Conservation (phyloP, 2,329 filamentous ascomycete genomes). For the Xylariaceae sp. region DNA sequence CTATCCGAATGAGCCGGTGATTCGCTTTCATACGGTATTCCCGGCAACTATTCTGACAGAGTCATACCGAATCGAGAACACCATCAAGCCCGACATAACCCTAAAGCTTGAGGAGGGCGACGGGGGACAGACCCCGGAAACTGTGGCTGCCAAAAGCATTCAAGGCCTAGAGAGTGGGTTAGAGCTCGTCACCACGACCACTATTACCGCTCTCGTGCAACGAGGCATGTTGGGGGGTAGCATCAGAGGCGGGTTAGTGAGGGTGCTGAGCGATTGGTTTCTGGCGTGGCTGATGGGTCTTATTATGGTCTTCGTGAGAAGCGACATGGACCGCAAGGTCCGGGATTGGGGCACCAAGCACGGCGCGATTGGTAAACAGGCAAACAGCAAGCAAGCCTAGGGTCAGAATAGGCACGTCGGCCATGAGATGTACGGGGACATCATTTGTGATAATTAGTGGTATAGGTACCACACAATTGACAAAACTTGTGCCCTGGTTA, state of each 20-base stretch:
- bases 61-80: slow-evolving; percentile 37
- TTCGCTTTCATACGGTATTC: slow-evolving; percentile 62
- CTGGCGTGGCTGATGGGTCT: slow-evolving; percentile 19
- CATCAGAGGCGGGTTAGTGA: slow-evolving; percentile 16
- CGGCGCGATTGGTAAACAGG: slow-evolving; percentile 15
- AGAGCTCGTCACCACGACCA: slow-evolving; percentile 30
- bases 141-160: slow-evolving; percentile 26
- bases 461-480: too few relatives aligned
- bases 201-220: slow-evolving; percentile 16
- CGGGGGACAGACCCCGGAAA: slow-evolving; percentile 14
- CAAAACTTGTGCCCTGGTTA: too few relatives aligned
- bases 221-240: slow-evolving; percentile 23
- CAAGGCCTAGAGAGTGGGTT: slow-evolving; percentile 27
- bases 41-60: slow-evolving; percentile 62
- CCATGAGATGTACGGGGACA: too few relatives aligned
- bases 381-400: slow-evolving; percentile 3
- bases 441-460: too few relatives aligned
- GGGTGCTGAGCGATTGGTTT: slow-evolving; percentile 18
- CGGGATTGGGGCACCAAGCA: slow-evolving; percentile 18
- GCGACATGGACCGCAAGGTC: slow-evolving; percentile 23
- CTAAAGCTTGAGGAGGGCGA: slow-evolving; percentile 22
- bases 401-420: too few relatives aligned
- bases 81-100: slow-evolving; percentile 20
- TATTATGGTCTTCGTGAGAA: slow-evolving; percentile 21
- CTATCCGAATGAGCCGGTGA: slow-evolving; percentile 26